Conservation (phyloP, 176 grass and related monocot species). For the Zea luxurians region DNA sequence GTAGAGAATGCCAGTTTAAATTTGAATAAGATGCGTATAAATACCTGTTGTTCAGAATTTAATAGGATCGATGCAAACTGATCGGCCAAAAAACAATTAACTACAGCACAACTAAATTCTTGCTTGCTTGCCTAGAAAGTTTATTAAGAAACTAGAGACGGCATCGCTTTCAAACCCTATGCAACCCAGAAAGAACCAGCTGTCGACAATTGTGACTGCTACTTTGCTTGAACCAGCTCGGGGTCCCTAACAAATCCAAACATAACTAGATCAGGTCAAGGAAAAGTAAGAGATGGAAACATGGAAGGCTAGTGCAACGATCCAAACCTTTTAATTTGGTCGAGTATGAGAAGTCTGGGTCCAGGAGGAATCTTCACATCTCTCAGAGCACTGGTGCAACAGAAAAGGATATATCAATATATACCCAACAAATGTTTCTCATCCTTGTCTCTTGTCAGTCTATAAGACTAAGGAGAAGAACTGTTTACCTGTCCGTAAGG, state of each 20-base stretch:
- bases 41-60: constrained; percentile 28
- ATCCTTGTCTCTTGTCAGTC: background rate
- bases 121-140: constrained; percentile 10
- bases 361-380: constrained; percentile 91
- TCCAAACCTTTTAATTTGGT: constrained; percentile 87
- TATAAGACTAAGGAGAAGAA: constrained; percentile 1
- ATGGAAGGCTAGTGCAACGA: constrained; percentile 1
- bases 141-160: constrained; percentile 35
- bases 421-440: background rate
- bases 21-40: constrained; percentile 11
- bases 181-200: constrained; percentile 20
- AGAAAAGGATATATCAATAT: constrained; percentile 27
- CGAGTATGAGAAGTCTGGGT: constrained; percentile 82
- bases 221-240: constrained; percentile 41
- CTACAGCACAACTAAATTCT: constrained; percentile 1
- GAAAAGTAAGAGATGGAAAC: constrained; percentile 15
- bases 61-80: background rate
- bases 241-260: constrained; percentile 52
- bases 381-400: constrained; percentile 71
- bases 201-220: constrained; percentile 22
- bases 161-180: constrained; percentile 1
- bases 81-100: constrained; percentile 14
- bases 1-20: background rate
- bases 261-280: background rate
- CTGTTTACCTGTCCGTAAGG: constrained; percentile 73